A percentile compares a stretch with the other conserved stretches of the same genome.
These are phyloP conservation scores for Malassezia sympodialis DNA, from an alignment of 1,284 basidiomycete species.

Conservation along the genomic window DNA sequence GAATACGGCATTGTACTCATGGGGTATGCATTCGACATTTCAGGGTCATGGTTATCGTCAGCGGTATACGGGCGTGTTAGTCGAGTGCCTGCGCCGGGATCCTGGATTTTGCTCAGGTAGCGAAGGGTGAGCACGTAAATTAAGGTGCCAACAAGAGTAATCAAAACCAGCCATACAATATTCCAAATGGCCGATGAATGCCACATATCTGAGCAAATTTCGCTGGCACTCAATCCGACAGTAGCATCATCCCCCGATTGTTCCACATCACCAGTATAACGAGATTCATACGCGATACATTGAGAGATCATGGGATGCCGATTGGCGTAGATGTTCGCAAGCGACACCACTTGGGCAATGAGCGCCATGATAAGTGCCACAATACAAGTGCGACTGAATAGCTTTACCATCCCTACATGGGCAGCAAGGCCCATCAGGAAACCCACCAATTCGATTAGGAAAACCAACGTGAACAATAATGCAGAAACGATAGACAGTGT, in stretches of 20 bases:
- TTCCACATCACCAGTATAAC: not conserved
- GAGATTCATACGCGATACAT: not conserved
- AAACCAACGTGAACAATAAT: not conserved
- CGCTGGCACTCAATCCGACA: not conserved
- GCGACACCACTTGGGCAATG: not conserved
- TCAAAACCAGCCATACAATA: constrained; percentile 11
- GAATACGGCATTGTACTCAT: not conserved
- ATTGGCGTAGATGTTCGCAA: constrained; percentile 7
- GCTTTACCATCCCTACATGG: not conserved
- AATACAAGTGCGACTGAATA: not conserved
- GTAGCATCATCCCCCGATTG: not conserved
- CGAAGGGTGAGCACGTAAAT: not conserved
- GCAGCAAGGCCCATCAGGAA: not conserved
- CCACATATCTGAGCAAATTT: constrained; percentile 5
- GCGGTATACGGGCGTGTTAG: not conserved
- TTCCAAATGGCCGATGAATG: constrained; percentile 5
- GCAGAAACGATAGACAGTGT: not conserved
- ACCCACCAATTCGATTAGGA: not conserved
- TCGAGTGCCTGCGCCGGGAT: not conserved
- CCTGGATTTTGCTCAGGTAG: constrained; percentile 1
- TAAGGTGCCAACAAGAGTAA: constrained; percentile 1
- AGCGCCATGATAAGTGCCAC: not conserved
- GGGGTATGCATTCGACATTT: not conserved
- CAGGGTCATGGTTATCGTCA: not conserved
- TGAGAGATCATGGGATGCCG: not conserved